phyloP scores from a whole-genome alignment of 805 yeast genomes.

The Kodamaea laetipori region DNA sequence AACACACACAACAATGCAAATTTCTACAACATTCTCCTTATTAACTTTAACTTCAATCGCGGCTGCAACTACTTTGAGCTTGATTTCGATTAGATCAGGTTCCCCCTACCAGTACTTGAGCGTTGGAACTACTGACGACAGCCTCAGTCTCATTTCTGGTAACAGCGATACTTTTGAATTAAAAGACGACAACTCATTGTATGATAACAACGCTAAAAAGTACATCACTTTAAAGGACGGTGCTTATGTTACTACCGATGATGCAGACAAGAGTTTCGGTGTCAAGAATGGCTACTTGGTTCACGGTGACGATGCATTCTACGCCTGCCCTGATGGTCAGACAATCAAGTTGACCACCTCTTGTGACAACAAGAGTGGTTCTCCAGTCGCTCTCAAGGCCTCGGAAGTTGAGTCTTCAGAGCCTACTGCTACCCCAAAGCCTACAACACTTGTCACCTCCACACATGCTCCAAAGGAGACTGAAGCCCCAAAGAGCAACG shows the following conservation, averaged over 20 bases:
- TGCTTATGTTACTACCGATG: constrained; percentile 9
- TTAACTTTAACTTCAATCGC: constrained; percentile 27
- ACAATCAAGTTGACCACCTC: constrained; percentile 13
- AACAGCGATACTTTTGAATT: constrained; percentile 21
- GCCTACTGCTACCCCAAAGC: background rate
- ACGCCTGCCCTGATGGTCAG: constrained; percentile 16
- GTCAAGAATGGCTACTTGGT: constrained; percentile 19
- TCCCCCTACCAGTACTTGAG: constrained; percentile 26
- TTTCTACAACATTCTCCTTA: constrained; percentile 20
- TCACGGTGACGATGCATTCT: constrained; percentile 13
- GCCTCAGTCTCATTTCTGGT: constrained; percentile 17
- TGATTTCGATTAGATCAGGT: constrained; percentile 29
- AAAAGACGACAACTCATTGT: constrained; percentile 27
- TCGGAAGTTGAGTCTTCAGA: background rate
- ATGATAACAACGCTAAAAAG: constrained; percentile 20
- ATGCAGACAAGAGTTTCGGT: constrained; percentile 14
- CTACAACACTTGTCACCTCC: constrained; percentile 3
- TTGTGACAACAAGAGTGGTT: constrained; percentile 5
- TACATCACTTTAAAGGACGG: constrained; percentile 17
- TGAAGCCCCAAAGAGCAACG: background rate
- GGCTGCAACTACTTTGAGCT: constrained; percentile 25
- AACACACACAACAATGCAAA: constrained; percentile 16
- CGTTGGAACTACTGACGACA: constrained; percentile 12
- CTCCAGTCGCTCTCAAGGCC: constrained; percentile 6
- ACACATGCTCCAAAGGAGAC: background rate